A percentile compares a stretch with the other conserved stretches of the same genome.
Evolutionary conservation across 2,329 filamentous ascomycete species (phyloP).

Genomic region (Colletotrichum siamense): DNA sequence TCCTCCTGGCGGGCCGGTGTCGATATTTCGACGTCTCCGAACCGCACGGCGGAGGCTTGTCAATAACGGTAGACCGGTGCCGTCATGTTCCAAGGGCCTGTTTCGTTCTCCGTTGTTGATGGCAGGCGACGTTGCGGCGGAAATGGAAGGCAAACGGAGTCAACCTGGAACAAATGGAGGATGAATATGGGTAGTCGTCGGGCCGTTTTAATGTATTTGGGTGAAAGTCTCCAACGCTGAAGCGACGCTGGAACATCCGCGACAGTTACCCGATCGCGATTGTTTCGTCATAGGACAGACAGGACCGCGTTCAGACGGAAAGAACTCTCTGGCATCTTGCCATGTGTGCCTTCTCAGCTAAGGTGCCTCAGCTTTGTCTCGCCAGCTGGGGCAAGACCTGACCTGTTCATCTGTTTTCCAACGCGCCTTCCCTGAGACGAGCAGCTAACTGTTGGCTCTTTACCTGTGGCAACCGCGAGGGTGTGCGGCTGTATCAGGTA

Average conservation of each 20-base stretch:
- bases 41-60: not conserved
- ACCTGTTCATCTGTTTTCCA: constrained; percentile 3
- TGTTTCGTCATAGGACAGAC: not conserved
- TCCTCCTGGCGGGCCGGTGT: not conserved
- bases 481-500: not conserved
- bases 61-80: not conserved
- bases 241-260: not conserved
- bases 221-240: not conserved
- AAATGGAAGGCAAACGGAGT: not conserved
- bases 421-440: not conserved
- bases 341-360: not conserved
- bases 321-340: not conserved
- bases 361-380: not conserved
- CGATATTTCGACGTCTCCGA: not conserved
- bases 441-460: not conserved
- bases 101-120: not conserved
- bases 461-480: not conserved
- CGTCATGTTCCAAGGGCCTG: not conserved
- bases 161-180: not conserved
- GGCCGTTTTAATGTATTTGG: not conserved
- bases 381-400: not conserved
- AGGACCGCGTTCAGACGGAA: constrained; percentile 2
- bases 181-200: not conserved
- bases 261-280: not conserved
- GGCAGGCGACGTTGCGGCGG: not conserved